Conservation (phyloP, 129 eudicot species). For the Lactuca saligna region DNA sequence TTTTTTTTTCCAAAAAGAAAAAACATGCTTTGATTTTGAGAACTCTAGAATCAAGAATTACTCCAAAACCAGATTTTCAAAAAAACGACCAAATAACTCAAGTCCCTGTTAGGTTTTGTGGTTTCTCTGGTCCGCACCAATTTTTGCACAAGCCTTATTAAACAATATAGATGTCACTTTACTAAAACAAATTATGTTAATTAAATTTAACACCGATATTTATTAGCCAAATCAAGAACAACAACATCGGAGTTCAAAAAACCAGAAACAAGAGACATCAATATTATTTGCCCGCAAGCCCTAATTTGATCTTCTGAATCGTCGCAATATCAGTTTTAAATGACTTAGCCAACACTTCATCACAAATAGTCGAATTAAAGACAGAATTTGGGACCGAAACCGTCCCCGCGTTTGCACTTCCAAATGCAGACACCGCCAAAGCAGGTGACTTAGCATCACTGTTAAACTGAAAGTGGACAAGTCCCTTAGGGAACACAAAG, state of each 20-base stretch:
- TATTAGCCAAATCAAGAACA: conserved; percentile 9
- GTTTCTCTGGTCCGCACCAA: too few relatives aligned
- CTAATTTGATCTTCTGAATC: conserved; percentile 27
- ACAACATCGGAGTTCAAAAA: not conserved
- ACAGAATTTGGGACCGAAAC: conserved; percentile 21
- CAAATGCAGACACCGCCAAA: conserved; percentile 23
- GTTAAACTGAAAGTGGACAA: conserved; percentile 35
- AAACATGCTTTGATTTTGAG: too few relatives aligned
- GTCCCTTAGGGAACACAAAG: conserved; percentile 34
- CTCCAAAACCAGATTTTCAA: too few relatives aligned
- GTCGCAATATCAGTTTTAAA: conserved; percentile 37
- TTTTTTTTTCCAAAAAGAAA: too few relatives aligned
- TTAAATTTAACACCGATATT: conserved; percentile 1
- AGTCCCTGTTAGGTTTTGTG: too few relatives aligned
- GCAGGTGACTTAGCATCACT: conserved; percentile 20
- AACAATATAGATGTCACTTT: not conserved
- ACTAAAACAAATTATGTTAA: too few relatives aligned
- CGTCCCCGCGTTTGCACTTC: conserved; percentile 23
- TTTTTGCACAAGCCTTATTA: too few relatives aligned
- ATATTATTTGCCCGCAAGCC: conserved; percentile 7
- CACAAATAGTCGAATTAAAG: conserved; percentile 17
- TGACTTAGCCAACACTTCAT: conserved; percentile 21
- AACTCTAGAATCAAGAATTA: too few relatives aligned
- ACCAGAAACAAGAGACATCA: conserved; percentile 15
- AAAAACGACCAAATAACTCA: too few relatives aligned